Evolutionary conservation across 495 filamentous ascomycete genomes (phyloP).

Genomic region (Thozetella sp.): DNA sequence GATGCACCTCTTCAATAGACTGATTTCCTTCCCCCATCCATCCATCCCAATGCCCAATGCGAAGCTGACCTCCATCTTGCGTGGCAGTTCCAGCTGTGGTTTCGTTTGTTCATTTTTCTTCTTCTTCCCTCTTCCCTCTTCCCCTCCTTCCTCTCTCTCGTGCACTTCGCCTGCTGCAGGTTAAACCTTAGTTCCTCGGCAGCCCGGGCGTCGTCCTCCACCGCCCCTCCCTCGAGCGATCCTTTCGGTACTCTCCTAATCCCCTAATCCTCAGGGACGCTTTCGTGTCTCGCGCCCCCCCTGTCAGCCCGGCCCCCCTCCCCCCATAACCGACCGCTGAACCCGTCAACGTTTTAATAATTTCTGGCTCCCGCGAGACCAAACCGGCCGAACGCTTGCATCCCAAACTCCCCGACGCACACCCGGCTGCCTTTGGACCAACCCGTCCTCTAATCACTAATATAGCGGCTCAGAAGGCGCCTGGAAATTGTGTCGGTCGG

Average conservation of each 20-base stretch:
- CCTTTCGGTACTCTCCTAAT: neutral
- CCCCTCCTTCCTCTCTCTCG: neutral
- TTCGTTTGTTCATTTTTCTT: neutral
- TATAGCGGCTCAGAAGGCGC: neutral
- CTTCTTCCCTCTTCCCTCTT: constrained; percentile 1
- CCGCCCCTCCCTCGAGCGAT: too few relatives aligned
- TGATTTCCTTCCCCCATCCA: constrained; percentile 1
- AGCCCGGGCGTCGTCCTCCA: too few relatives aligned
- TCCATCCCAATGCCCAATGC: neutral
- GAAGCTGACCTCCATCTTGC: neutral
- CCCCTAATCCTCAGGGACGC: neutral
- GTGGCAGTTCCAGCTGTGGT: neutral
- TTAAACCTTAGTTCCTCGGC: too few relatives aligned
- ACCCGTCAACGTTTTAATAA: too few relatives aligned
- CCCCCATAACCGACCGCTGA: neutral
- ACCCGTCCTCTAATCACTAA: neutral
- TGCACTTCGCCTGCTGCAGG: too few relatives aligned
- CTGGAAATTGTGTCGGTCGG: neutral
- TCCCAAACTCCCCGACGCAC: too few relatives aligned
- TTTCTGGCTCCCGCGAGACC: too few relatives aligned
- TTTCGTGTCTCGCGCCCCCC: neutral
- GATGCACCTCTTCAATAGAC: constrained; percentile 2
- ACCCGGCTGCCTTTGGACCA: too few relatives aligned
- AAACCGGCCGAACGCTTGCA: too few relatives aligned
- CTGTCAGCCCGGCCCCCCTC: too few relatives aligned